Evolutionary conservation across 1,284 basidiomycete genomes (phyloP).

Genomic region (Apiotrichum sp.): DNA sequence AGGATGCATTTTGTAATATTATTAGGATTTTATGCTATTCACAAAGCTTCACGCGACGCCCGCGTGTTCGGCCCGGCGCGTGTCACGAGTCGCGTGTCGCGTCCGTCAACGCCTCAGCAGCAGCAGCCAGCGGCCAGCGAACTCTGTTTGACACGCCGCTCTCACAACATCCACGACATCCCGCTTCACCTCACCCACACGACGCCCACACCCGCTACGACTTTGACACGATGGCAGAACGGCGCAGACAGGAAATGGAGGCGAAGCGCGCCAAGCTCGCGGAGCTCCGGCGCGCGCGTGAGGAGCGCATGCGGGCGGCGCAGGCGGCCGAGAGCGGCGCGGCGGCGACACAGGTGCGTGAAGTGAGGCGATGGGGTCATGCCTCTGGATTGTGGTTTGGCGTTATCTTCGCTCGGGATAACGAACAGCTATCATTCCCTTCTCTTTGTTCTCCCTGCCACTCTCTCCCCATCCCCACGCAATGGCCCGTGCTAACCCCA

Average conservation of each 20-base stretch:
- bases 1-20: no score
- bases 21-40: no score
- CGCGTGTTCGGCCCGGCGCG: no score
- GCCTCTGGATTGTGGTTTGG: no score
- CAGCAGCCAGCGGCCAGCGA: no score
- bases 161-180: no score
- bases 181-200: background rate
- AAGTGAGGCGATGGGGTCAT: background rate
- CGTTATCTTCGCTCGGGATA: no score
- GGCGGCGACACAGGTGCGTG: background rate
- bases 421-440: no score
- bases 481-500: background rate
- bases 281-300: slow-evolving; percentile 51
- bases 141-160: no score
- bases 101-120: no score
- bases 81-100: no score
- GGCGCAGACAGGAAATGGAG: slow-evolving; percentile 74
- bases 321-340: slow-evolving; percentile 21
- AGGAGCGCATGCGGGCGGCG: slow-evolving; percentile 36
- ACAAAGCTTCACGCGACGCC: background rate
- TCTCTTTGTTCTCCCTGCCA: no score
- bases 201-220: background rate
- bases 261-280: slow-evolving; percentile 83
- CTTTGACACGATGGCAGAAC: slow-evolving; percentile 33
- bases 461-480: background rate